Conservation (phyloP, 1,139 yeast species). For the Nematodospora anomalae region DNA sequence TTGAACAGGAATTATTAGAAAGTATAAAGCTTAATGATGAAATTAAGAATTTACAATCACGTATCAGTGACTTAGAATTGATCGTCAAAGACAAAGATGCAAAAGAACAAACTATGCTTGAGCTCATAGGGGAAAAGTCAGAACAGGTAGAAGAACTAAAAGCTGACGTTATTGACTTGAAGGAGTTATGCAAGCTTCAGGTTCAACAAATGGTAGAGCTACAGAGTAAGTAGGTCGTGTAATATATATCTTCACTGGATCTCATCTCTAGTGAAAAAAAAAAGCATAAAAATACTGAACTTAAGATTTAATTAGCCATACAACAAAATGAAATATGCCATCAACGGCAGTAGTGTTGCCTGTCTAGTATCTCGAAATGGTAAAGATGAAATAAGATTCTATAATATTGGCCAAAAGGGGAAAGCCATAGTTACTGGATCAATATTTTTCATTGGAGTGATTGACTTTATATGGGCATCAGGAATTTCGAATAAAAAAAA, state of each 20-base stretch:
- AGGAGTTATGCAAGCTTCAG: slow-evolving; percentile 76
- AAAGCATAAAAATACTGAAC: slow-evolving; percentile 5
- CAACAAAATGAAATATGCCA: slow-evolving; percentile 6
- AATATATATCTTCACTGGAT: slow-evolving; percentile 4
- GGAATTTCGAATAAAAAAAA: slow-evolving; percentile 16
- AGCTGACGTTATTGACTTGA: slow-evolving; percentile 87
- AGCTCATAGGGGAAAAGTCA: slow-evolving; percentile 82
- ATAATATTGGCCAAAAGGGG: slow-evolving; percentile 17
- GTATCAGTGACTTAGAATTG: slow-evolving; percentile 34
- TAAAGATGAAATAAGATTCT: slow-evolving; percentile 38
- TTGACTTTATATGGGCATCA: slow-evolving; percentile 19
- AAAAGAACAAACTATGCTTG: slow-evolving; percentile 63
- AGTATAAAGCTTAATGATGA: slow-evolving; percentile 49
- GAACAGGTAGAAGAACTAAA: slow-evolving; percentile 82
- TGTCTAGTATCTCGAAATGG: slow-evolving; percentile 33
- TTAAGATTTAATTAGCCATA: not conserved
- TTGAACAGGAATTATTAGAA: slow-evolving; percentile 63
- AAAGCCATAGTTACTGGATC: slow-evolving; percentile 6
- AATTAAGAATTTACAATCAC: slow-evolving; percentile 34
- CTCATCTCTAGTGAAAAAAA: slow-evolving; percentile 5
- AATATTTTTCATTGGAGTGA: slow-evolving; percentile 19
- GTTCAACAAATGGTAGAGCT: slow-evolving; percentile 81
- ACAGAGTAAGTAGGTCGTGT: slow-evolving; percentile 33
- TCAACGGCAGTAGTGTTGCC: slow-evolving; percentile 25
- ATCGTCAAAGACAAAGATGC: slow-evolving; percentile 40